A percentile compares a stretch with the other conserved stretches of the same genome.
Conservation (phyloP, 176 grass and related monocot genomes). For the Oryza glumipatula region DNA sequence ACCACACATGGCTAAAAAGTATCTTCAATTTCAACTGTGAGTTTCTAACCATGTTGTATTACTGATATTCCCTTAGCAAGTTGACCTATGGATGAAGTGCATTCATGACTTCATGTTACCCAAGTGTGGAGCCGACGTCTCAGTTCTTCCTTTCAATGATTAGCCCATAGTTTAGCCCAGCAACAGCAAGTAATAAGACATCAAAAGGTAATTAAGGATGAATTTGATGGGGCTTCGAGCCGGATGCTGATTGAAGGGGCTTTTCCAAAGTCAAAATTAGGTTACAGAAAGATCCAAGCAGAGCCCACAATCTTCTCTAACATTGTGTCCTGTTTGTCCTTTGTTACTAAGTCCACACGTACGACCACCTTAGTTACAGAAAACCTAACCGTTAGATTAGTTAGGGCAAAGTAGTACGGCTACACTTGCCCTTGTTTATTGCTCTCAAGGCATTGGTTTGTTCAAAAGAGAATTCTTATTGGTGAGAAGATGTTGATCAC, state of each 20-base stretch:
- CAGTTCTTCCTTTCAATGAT: not conserved
- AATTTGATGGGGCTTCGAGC: constrained; percentile 29
- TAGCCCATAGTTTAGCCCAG: not conserved
- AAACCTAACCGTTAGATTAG: constrained; percentile 17
- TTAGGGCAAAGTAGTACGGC: not conserved
- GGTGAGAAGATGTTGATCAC: not conserved
- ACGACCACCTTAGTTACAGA: not conserved
- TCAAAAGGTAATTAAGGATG: not conserved
- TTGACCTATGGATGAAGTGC: constrained; percentile 33
- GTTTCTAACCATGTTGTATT: not conserved
- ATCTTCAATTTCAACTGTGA: constrained; percentile 1
- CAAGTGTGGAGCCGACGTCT: not conserved
- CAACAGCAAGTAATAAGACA: not conserved
- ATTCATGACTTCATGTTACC: constrained; percentile 20
- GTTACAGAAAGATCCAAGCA: constrained; percentile 25
- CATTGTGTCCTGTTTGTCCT: constrained; percentile 19
- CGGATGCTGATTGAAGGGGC: not conserved
- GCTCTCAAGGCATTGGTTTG: constrained; percentile 14
- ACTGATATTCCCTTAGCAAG: not conserved
- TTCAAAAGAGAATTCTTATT: not conserved
- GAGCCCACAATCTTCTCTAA: constrained; percentile 10
- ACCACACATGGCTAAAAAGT: not conserved
- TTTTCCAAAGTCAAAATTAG: constrained; percentile 35
- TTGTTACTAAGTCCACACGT: constrained; percentile 14
- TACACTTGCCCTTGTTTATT: constrained; percentile 30